phyloP scores from a whole-genome alignment of 495 filamentous ascomycete species.

The Trichoderma parareesei region DNA sequence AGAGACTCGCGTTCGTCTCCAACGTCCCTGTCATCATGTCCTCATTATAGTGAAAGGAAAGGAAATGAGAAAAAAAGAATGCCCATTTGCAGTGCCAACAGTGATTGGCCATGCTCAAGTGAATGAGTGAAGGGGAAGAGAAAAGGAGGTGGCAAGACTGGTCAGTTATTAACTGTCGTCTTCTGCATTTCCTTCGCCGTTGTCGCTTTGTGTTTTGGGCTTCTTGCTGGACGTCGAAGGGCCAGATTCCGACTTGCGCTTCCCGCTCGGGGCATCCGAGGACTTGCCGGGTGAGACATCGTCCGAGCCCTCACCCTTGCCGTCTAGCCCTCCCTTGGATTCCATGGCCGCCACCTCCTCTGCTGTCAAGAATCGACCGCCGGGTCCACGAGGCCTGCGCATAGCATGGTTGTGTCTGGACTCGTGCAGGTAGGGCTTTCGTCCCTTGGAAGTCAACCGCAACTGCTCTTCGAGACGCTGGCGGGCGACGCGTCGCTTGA shows the following conservation, averaged over 20 bases:
- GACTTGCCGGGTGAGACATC: conserved; percentile 27
- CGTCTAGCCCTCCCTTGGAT: conserved; percentile 32
- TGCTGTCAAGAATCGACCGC: conserved; percentile 94
- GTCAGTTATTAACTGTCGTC: conserved; percentile 30
- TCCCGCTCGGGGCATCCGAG: conserved; percentile 23
- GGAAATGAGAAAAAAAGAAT: background rate
- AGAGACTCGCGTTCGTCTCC: background rate
- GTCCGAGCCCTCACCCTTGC: conserved; percentile 28
- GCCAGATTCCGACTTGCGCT: conserved; percentile 38
- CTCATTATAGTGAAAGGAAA: background rate
- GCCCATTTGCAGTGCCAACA: conserved; percentile 20
- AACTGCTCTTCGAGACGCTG: conserved; percentile 89
- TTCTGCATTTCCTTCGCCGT: conserved; percentile 20
- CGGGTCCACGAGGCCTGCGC: conserved; percentile 90
- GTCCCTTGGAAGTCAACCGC: conserved; percentile 84
- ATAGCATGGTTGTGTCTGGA: conserved; percentile 99
- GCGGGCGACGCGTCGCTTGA: conserved; percentile 86
- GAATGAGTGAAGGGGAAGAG: background rate
- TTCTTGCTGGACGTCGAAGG: conserved; percentile 46
- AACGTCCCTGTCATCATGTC: conserved; percentile 5
- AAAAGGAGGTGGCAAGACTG: background rate
- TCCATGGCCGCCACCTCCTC: conserved; percentile 95
- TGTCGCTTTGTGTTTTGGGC: conserved; percentile 36
- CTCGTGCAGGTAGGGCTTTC: conserved; percentile 96
- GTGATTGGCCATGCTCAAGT: conserved; percentile 12